These are phyloP conservation scores for Xylaria acuta DNA, from an alignment of 495 filamentous ascomycete genomes.

Conservation along the genomic window DNA sequence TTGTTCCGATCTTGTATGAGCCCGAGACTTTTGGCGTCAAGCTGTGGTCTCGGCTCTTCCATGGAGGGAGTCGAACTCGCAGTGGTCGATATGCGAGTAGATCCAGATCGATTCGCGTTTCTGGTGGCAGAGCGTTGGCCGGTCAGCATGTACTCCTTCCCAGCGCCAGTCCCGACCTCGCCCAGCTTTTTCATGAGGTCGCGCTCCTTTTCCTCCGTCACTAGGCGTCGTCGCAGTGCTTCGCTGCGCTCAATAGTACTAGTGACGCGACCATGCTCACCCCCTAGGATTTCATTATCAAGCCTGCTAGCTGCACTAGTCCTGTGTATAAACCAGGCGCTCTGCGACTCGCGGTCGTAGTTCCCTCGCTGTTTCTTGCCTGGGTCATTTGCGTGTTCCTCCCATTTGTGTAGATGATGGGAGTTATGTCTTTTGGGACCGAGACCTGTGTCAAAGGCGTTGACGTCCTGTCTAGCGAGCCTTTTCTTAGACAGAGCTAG, in stretches of 20 bases:
- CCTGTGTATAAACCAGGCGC: slow-evolving; percentile 62
- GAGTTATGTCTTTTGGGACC: slow-evolving; percentile 46
- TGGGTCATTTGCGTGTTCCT: slow-evolving; percentile 34
- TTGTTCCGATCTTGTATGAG: slow-evolving; percentile 61
- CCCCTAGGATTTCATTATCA: slow-evolving; percentile 65
- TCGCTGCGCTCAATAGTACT: slow-evolving; percentile 66
- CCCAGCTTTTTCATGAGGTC: slow-evolving; percentile 77
- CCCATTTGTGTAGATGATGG: slow-evolving; percentile 26
- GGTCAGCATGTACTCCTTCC: slow-evolving; percentile 74
- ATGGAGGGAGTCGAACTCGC: slow-evolving; percentile 11
- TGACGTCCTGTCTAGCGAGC: slow-evolving; percentile 78
- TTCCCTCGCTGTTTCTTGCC: slow-evolving; percentile 52
- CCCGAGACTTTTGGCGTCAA: slow-evolving; percentile 61
- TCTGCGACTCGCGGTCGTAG: slow-evolving; percentile 66
- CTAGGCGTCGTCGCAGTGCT: slow-evolving; percentile 69
- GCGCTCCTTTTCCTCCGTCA: slow-evolving; percentile 76
- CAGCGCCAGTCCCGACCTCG: slow-evolving; percentile 66
- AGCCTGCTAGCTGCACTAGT: slow-evolving; percentile 67
- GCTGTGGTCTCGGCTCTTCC: slow-evolving; percentile 35
- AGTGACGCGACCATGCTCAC: slow-evolving; percentile 61
- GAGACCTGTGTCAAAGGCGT: slow-evolving; percentile 59
- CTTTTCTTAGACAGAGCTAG: slow-evolving; percentile 74
- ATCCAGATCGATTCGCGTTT: slow-evolving; percentile 25
- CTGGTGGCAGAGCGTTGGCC: slow-evolving; percentile 25
- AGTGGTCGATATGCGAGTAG: slow-evolving; percentile 22